Conservation (phyloP, 306 rosid species). For the Ammopiptanthus mongolicus region DNA sequence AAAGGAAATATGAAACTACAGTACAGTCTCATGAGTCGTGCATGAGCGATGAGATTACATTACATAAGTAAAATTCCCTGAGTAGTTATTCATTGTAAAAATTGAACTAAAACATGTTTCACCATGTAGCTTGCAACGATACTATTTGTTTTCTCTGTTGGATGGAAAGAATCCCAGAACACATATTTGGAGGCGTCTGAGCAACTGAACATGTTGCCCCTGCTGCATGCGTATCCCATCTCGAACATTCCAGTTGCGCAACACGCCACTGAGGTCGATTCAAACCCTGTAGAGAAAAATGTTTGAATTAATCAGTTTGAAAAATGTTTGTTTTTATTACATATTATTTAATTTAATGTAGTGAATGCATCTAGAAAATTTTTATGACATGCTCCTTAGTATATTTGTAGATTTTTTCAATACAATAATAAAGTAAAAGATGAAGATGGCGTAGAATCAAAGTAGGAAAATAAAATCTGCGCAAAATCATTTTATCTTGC, state of each 20-base stretch:
- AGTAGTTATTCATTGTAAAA: conserved; percentile 6
- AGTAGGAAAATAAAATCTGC: background rate
- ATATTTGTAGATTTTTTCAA: background rate
- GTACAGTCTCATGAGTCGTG: background rate
- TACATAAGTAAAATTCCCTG: background rate
- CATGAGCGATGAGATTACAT: background rate
- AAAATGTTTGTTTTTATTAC: too few relatives aligned
- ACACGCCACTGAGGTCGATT: conserved; percentile 60
- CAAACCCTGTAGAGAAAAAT: conserved; percentile 48
- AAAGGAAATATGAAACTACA: background rate
- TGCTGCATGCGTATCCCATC: conserved; percentile 83
- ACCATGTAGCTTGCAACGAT: conserved; percentile 36
- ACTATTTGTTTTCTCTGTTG: conserved; percentile 47
- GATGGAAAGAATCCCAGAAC: conserved; percentile 60
- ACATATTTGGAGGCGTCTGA: conserved; percentile 66
- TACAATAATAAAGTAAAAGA: background rate
- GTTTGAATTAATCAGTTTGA: background rate
- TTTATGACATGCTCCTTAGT: background rate
- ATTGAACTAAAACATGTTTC: conserved; percentile 19
- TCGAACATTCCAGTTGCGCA: conserved; percentile 84
- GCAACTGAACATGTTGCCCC: conserved; percentile 53
- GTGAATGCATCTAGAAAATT: background rate
- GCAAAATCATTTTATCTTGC: background rate
- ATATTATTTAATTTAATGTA: background rate
- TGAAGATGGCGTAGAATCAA: background rate